Evolutionary conservation across 2,329 filamentous ascomycete genomes (phyloP), one percentile per base, ranked within the genome.

Genomic region (Hypoxylon sp.): DNA sequence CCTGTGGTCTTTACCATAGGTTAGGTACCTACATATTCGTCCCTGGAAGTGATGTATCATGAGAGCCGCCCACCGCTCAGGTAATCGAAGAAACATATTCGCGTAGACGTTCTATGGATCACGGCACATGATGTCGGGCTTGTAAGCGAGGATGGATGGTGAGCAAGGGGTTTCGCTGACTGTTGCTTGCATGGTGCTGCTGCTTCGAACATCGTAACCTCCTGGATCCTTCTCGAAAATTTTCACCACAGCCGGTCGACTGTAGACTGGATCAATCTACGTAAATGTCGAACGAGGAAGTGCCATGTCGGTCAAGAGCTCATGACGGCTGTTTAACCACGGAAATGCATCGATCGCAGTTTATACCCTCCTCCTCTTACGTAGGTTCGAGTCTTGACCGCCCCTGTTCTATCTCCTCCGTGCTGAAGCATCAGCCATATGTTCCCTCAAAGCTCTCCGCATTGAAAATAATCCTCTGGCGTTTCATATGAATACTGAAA

Each of bases 401-500:
- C 51, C 41, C 23, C n/a, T 60, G 30, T 30, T 21, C 43, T 43
- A 7, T 19, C 17, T 23, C 30, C 19, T 46, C 11, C 21, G 14
- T 46, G 41, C 30, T 21, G 11, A 21, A 7, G 55, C 49, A 21
- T 53, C 34, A 25, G 2, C 28, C 28, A 17, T 60, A 56, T 34
- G 50, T 38, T 21, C 5, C 38, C 38, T 43, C 38, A 17, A 17
- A 13, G 6, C 2, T 43, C 17, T 21, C 46, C 34, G 52, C 14
- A 51, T 48, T 46, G 19, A n/a, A 7, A 51, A 34, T 19, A 52
- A 46, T 63, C 51, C 43, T 55, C 48, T 57, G 43, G 48, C 19
- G 59, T 66, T 63, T 63, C 66, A 69, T 55, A 19, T 56, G 46
- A n/a, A 36, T 25, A n/a, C 38, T 21, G n/a, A 30, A 56, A 6